Base-by-base conservation (phyloP, 441 rosid genomes). In the Gossypium lobatum region DNA sequence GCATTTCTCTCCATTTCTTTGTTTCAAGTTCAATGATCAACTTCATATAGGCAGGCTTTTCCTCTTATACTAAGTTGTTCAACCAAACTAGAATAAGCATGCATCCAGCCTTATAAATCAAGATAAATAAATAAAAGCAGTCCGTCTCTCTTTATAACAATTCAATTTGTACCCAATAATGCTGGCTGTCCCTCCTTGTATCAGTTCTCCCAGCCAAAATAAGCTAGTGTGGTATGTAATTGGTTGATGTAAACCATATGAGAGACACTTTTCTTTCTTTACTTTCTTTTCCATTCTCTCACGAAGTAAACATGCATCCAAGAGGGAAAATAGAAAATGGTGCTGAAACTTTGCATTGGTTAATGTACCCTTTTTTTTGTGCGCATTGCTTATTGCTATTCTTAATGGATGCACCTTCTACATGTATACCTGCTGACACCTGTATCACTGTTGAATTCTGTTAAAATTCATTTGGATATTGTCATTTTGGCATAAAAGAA, bases 401-500 rank as follows among this genome's bases (percentile, higher is more conserved):
- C 72, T 25, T 16, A 10, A 69, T 9, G 48, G 48, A 53, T 26
- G 46, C 31, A 26, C 11, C 9, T 53, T 53, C 26, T 69, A 5
- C 72, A 4, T 53, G n/a, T 16, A 17, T 17, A 69, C 61, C 39
- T 6, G 2, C 26, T 53, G 16, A 69, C n/a, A 31, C 60, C 26
- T 28, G 25, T 69, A 21, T 16, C 31, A 3, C 46, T 68, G 10
- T 52, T 52, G 60, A 26, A 0, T 69, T 28, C 17, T 52, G 16
- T 5, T 52, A 21, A 25, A 67, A 48, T 25, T 45, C 2, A 48
- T 25, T 23, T 46, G 57, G 2, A 48, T 25, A 59, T 11, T 14
- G 58, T 67, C 71, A 48, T 67, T 67, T 14, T 48, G 71, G 50
- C 71, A 6, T 67, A n/a, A 67, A 48, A 48, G 7, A 67, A 48